phyloP scores from a whole-genome alignment of 495 filamentous ascomycete species.

The Clohesyomyces aquaticus region DNA sequence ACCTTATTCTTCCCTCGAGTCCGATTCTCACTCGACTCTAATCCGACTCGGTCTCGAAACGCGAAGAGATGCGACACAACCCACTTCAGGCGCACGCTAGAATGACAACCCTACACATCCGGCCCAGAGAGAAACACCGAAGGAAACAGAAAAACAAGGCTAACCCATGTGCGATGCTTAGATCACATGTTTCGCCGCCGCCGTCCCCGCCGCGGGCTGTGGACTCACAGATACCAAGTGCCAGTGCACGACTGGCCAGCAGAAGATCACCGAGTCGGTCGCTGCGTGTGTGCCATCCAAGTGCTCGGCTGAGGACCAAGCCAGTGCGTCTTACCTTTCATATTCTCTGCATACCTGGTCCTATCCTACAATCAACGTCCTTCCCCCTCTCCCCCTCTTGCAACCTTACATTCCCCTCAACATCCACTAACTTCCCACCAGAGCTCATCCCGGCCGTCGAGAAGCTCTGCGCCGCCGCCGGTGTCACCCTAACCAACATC shows the following conservation, averaged over 20 bases:
- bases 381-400: no score
- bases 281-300: constrained; percentile 38
- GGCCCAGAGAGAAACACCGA: no score
- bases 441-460: constrained; percentile 20
- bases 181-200: constrained; percentile 40
- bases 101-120: not conserved
- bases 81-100: no score
- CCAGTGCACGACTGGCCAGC: constrained; percentile 45
- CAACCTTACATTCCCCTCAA: not conserved
- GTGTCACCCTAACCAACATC: constrained; percentile 20
- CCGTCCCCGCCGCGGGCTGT: constrained; percentile 41
- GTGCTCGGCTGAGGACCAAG: constrained; percentile 31
- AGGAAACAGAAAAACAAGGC: no score
- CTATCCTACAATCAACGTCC: not conserved
- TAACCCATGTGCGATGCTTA: no score
- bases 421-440: not conserved
- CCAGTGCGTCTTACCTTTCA: constrained; percentile 33
- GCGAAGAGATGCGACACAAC: no score
- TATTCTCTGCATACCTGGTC: not conserved
- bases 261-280: constrained; percentile 33
- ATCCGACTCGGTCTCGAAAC: no score
- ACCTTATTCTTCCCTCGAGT: no score
- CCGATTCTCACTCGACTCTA: no score
- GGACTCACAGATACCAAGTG: constrained; percentile 39
- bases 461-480: constrained; percentile 20